Evolutionary conservation across 2,329 filamentous ascomycete species (phyloP).

Genomic region (Diaporthe ampelina): DNA sequence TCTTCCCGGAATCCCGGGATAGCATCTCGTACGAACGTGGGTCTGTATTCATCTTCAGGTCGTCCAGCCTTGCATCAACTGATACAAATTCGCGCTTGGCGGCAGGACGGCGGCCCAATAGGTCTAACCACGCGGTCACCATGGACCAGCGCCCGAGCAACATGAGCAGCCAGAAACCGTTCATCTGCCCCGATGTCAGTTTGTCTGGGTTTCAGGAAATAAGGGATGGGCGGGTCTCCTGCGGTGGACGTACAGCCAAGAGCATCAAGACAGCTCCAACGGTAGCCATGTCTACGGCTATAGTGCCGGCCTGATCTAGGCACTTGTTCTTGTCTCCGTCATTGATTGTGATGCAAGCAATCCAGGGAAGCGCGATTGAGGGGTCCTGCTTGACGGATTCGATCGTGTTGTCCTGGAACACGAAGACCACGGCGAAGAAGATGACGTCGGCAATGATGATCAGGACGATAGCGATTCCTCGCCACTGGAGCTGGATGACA

Average conservation of each 20-base stretch:
- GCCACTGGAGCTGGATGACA: slow-evolving; percentile 93
- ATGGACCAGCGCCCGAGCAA: slow-evolving; percentile 89
- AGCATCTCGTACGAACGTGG: slow-evolving; percentile 87
- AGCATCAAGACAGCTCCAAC: slow-evolving; percentile 87
- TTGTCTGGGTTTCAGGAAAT: neutral
- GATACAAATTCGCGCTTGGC: slow-evolving; percentile 88
- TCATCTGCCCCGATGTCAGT: slow-evolving; percentile 66
- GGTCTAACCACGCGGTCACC: slow-evolving; percentile 84
- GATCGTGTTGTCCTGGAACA: slow-evolving; percentile 85
- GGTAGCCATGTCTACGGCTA: slow-evolving; percentile 82
- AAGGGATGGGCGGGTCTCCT: neutral
- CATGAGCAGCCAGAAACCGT: slow-evolving; percentile 87
- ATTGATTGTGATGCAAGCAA: slow-evolving; percentile 75
- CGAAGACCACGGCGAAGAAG: slow-evolving; percentile 93
- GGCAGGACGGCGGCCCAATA: slow-evolving; percentile 65
- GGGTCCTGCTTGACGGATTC: slow-evolving; percentile 69
- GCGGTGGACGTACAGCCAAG: slow-evolving; percentile 74
- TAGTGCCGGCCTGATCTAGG: slow-evolving; percentile 66
- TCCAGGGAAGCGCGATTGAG: slow-evolving; percentile 72
- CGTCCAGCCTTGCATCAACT: slow-evolving; percentile 77
- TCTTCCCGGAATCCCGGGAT: slow-evolving; percentile 66
- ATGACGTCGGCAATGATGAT: slow-evolving; percentile 93
- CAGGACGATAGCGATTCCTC: slow-evolving; percentile 89
- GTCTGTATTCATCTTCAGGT: slow-evolving; percentile 67
- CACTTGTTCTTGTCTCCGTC: slow-evolving; percentile 77